Percentiles rank a stretch among this genome's conserved stretches.
These are phyloP conservation scores for Yamadazyma spencermartinsiae DNA, from an alignment of 1,139 yeast genomes.

Conservation along the genomic window DNA sequence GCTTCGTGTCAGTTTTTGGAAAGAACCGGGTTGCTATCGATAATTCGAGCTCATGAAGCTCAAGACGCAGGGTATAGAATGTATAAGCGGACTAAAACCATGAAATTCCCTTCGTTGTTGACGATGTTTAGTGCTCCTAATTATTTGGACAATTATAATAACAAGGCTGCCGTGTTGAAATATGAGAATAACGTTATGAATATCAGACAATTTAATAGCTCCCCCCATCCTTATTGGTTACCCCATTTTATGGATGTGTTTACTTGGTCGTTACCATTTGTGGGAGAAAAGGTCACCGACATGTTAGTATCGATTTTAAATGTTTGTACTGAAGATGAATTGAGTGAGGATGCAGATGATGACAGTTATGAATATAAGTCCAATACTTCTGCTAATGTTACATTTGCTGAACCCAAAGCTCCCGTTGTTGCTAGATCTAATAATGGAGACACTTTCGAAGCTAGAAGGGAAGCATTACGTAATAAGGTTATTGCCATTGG, in stretches of 20 bases:
- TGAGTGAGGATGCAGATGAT: constrained; percentile 69
- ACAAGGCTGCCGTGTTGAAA: constrained; percentile 92
- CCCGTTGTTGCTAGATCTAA: not conserved
- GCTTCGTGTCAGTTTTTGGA: constrained; percentile 85
- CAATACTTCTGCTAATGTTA: constrained; percentile 6
- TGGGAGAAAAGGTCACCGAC: constrained; percentile 94
- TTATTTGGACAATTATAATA: constrained; percentile 88
- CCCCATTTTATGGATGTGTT: constrained; percentile 98
- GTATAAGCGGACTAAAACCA: constrained; percentile 81
- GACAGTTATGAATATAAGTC: constrained; percentile 17
- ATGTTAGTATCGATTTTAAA: constrained; percentile 88
- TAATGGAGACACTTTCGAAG: constrained; percentile 32
- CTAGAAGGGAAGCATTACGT: constrained; percentile 64
- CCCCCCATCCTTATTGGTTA: constrained; percentile 96
- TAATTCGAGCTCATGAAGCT: constrained; percentile 96
- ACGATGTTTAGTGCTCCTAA: constrained; percentile 97
- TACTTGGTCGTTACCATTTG: constrained; percentile 97
- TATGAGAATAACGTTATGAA: constrained; percentile 93
- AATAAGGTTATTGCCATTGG: constrained; percentile 95
- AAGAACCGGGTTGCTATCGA: constrained; percentile 73
- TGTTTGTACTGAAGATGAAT: constrained; percentile 93
- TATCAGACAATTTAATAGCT: constrained; percentile 87
- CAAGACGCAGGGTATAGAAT: constrained; percentile 97
- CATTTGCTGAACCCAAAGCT: constrained; percentile 5
- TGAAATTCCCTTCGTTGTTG: constrained; percentile 91